These are phyloP conservation scores for Laguncularia racemosa DNA, from an alignment of 345 rosid genomes.

Conservation along the genomic window DNA sequence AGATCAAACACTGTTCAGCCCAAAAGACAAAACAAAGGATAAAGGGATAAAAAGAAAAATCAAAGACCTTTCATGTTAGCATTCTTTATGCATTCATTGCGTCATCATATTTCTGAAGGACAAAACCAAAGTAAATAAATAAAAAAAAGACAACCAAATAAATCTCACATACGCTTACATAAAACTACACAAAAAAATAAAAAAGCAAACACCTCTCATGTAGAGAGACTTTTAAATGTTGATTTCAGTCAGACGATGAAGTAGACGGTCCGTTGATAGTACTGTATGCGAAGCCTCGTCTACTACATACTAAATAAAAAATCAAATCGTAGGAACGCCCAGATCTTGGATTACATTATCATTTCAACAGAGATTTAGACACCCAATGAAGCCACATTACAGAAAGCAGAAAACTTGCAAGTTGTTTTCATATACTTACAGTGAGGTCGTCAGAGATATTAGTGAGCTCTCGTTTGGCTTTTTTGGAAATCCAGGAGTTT, in stretches of 20 bases:
- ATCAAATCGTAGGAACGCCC: neutral
- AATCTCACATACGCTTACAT: no score
- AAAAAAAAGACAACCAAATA: no score
- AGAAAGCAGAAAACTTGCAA: neutral
- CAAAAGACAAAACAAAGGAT: neutral
- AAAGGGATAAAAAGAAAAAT: conserved; percentile 1
- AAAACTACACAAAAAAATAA: no score
- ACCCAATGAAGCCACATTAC: conserved; percentile 23
- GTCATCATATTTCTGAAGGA: no score
- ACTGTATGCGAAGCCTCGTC: no score
- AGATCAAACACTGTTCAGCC: neutral
- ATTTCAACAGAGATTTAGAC: conserved; percentile 4
- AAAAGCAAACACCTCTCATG: no score
- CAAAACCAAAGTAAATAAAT: no score
- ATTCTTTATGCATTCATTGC: no score
- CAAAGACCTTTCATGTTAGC: neutral
- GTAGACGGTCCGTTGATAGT: no score
- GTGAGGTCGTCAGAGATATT: conserved; percentile 76
- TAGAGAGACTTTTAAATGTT: no score
- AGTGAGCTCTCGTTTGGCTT: conserved; percentile 84
- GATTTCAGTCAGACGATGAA: no score
- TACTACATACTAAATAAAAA: no score
- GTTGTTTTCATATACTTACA: conserved; percentile 24
- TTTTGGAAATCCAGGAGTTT: conserved; percentile 83
- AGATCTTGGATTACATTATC: conserved; percentile 21